phyloP scores from a whole-genome alignment of 495 filamentous ascomycete species.

The Penicillium cinerascens region DNA sequence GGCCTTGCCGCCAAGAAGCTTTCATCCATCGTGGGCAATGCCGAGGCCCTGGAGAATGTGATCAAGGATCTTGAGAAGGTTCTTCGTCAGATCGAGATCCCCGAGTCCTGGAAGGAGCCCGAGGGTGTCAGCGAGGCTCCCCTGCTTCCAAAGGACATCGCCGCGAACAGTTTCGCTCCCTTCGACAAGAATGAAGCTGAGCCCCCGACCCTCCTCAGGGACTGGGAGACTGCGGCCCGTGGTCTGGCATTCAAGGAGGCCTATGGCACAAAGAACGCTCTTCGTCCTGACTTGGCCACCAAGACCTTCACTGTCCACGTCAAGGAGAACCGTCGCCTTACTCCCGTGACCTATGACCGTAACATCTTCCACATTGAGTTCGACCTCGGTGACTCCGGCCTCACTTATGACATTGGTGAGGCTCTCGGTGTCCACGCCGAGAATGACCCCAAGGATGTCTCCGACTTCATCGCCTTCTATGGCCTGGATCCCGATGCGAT shows the following conservation, averaged over 20 bases:
- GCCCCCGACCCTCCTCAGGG: conserved; percentile 60
- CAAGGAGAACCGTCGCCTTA: conserved; percentile 91
- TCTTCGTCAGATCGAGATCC: conserved; percentile 68
- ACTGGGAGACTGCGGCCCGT: conserved; percentile 80
- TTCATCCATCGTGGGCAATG: conserved; percentile 51
- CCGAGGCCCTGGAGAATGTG: conserved; percentile 55
- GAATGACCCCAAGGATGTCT: conserved; percentile 76
- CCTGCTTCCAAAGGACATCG: conserved; percentile 57
- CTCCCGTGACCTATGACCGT: conserved; percentile 83
- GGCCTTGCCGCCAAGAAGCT: conserved; percentile 52
- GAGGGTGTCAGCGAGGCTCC: conserved; percentile 52
- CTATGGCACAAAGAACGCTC: conserved; percentile 64
- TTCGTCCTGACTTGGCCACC: conserved; percentile 80
- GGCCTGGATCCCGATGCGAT: conserved; percentile 76
- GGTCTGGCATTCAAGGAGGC: conserved; percentile 93
- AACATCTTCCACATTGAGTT: conserved; percentile 99
- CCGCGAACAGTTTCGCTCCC: conserved; percentile 72
- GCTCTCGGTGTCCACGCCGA: conserved; percentile 96
- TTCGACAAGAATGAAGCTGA: conserved; percentile 77
- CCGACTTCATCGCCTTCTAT: conserved; percentile 85
- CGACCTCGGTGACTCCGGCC: conserved; percentile 82
- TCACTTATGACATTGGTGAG: conserved; percentile 95
- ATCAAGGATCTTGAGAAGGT: conserved; percentile 64
- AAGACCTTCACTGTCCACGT: conserved; percentile 87
- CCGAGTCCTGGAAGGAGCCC: conserved; percentile 71